A percentile compares a stretch with the other conserved stretches of the same genome.
Evolutionary conservation across 805 yeast species (phyloP).

Genomic region (Saccharomycopsis sp.): DNA sequence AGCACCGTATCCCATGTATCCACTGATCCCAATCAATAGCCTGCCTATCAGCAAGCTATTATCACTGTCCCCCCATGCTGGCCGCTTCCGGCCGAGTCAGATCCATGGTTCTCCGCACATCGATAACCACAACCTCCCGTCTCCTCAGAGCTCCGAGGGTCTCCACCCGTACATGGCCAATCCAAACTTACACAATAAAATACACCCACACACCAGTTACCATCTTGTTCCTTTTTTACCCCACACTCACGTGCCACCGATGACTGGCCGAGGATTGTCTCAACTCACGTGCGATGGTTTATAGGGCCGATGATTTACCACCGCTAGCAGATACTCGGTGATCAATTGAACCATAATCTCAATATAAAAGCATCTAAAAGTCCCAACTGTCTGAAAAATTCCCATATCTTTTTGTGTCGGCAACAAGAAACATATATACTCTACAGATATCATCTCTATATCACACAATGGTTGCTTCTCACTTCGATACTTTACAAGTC

Average conservation of each 20-base stretch:
- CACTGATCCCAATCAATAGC: neutral
- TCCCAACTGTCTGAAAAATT: no score
- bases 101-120: no score
- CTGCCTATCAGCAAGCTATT: neutral
- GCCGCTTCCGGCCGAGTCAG: neutral
- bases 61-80: neutral
- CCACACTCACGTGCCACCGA: neutral
- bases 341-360: neutral
- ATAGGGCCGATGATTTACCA: neutral
- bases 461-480: slow-evolving; percentile 41
- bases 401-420: no score
- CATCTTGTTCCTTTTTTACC: no score
- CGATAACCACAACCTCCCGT: no score
- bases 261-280: neutral
- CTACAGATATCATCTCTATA: neutral
- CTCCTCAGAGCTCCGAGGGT: no score
- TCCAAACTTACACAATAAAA: no score
- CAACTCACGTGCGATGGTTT: neutral
- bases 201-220: no score
- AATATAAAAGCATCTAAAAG: neutral
- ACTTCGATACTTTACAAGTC: slow-evolving; percentile 85
- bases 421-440: no score
- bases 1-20: no score
- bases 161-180: no score
- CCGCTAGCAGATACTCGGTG: no score